Evolutionary conservation across 768 basidiomycete genomes (phyloP).

Genomic region (Artomyces pyxidatus): DNA sequence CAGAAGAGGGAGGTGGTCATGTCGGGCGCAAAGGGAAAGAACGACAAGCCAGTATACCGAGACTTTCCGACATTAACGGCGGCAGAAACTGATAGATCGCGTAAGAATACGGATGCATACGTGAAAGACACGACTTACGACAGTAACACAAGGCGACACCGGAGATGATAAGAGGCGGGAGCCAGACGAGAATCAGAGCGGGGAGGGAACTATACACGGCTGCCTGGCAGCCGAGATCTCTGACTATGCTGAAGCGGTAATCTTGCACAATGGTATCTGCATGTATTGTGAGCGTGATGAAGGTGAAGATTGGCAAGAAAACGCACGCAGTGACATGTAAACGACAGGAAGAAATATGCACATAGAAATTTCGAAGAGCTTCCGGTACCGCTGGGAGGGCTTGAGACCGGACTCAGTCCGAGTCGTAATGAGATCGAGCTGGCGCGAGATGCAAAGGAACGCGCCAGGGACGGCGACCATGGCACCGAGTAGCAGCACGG

Average conservation of each 20-base stretch:
- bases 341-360: slow-evolving; percentile 10
- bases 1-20: slow-evolving; percentile 10
- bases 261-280: slow-evolving; percentile 15
- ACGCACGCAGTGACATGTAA: slow-evolving; percentile 16
- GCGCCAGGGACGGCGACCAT: slow-evolving; percentile 14
- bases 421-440: slow-evolving; percentile 12
- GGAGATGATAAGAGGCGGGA: slow-evolving; percentile 13
- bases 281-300: background rate
- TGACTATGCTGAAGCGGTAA: slow-evolving; percentile 12
- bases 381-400: background rate
- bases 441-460: slow-evolving; percentile 13
- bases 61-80: slow-evolving; percentile 8
- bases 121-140: slow-evolving; percentile 2
- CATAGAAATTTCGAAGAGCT: slow-evolving; percentile 4
- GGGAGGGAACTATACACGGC: slow-evolving; percentile 12
- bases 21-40: slow-evolving; percentile 6
- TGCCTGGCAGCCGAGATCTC: slow-evolving; percentile 15
- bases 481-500: slow-evolving; percentile 12
- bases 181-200: slow-evolving; percentile 14
- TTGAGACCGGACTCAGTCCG: background rate
- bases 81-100: slow-evolving; percentile 6
- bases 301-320: background rate
- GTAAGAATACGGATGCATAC: background rate
- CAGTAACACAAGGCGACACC: slow-evolving; percentile 9
- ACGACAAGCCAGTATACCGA: slow-evolving; percentile 3